Percentiles rank a stretch among this genome's conserved stretches.
Evolutionary conservation across 164 flowering plant species (phyloP).

Genomic region (Cinnamomum chago): DNA sequence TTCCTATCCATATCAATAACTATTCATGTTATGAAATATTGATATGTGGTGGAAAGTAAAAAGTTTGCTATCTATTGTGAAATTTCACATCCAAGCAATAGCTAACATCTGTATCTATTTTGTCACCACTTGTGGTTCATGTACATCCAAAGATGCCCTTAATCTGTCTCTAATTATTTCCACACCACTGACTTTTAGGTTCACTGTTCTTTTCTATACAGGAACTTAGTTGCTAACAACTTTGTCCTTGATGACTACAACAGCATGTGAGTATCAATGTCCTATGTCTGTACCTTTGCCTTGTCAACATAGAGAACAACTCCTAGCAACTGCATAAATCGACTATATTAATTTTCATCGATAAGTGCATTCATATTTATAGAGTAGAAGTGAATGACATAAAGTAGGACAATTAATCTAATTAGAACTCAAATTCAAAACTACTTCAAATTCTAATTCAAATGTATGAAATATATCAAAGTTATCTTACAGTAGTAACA

Average conservation of each 20-base stretch:
- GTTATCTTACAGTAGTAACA: no score
- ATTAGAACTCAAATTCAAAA: no score
- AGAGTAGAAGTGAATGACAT: no score
- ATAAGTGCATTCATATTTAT: no score
- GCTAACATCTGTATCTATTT: not conserved
- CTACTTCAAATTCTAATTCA: not conserved
- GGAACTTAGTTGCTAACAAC: constrained; percentile 72
- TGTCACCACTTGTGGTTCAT: not conserved
- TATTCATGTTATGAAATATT: not conserved
- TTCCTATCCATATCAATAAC: not conserved
- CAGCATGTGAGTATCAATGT: constrained; percentile 35
- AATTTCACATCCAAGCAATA: not conserved
- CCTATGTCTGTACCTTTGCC: not conserved
- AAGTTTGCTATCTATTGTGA: not conserved
- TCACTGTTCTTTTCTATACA: constrained; percentile 20
- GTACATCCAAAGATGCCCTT: not conserved
- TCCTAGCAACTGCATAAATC: no score
- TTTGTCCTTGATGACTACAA: constrained; percentile 39
- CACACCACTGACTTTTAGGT: not conserved
- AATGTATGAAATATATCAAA: not conserved
- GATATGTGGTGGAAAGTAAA: not conserved
- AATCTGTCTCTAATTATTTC: not conserved
- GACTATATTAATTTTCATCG: no score
- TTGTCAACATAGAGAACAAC: not conserved
- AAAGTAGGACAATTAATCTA: no score